Evolutionary conservation across 2,329 filamentous ascomycete species (phyloP).

Genomic region (Claviceps spartinae): DNA sequence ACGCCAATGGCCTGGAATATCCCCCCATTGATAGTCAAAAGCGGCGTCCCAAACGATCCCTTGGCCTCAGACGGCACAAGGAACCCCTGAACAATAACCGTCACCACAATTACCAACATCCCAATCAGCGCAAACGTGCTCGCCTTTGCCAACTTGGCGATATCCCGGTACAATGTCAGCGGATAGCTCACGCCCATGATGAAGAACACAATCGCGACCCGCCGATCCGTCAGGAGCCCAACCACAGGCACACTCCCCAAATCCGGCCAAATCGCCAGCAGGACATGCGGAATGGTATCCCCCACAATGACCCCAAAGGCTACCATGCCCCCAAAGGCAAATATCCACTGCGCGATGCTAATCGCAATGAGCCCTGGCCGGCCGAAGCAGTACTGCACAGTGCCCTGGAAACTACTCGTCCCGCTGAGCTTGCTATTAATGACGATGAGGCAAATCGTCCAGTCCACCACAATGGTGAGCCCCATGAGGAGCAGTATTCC

Average conservation of each 20-base stretch:
- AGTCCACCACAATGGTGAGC: conserved; percentile 79
- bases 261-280: conserved; percentile 68
- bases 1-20: conserved; percentile 95
- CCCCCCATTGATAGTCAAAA: conserved; percentile 70
- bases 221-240: conserved; percentile 68
- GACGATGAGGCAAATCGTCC: conserved; percentile 95
- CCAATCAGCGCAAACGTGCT: conserved; percentile 85
- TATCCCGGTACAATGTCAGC: conserved; percentile 86
- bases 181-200: conserved; percentile 79
- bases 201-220: conserved; percentile 78
- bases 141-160: conserved; percentile 95
- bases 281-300: conserved; percentile 86
- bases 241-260: conserved; percentile 61
- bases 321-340: conserved; percentile 97
- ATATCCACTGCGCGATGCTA: conserved; percentile 83
- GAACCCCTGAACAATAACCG: conserved; percentile 73
- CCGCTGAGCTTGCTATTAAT: conserved; percentile 95
- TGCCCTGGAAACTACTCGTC: conserved; percentile 86
- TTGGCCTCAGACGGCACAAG: conserved; percentile 57
- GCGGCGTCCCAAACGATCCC: conserved; percentile 55
- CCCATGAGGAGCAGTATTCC: conserved; percentile 65
- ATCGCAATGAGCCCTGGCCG: conserved; percentile 80
- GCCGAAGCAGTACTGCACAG: conserved; percentile 91
- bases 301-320: conserved; percentile 96
- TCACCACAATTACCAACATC: conserved; percentile 81